phyloP scores from a whole-genome alignment of 2,329 filamentous ascomycete species.

The Fusarium pseudograminearum region DNA sequence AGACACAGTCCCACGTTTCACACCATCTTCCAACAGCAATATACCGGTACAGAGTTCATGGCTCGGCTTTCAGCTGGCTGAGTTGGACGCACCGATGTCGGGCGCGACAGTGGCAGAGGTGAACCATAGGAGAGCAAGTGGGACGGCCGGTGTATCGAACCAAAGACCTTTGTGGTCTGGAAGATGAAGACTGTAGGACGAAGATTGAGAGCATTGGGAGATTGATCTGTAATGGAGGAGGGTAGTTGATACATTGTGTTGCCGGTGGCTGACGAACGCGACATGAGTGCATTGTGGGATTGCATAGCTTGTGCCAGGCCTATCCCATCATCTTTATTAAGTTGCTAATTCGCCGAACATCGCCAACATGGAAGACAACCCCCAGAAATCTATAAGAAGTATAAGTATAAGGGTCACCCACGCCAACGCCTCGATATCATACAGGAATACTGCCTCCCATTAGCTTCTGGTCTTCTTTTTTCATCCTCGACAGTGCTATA shows the following conservation, averaged over 20 bases:
- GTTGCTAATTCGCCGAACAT: conserved; percentile 1
- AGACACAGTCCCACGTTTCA: neutral
- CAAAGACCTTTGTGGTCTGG: neutral
- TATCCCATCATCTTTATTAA: neutral
- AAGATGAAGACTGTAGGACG: conserved; percentile 6
- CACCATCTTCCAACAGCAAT: neutral
- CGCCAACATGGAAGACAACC: conserved; percentile 1
- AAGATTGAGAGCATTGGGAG: neutral
- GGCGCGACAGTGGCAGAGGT: neutral
- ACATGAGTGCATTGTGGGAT: neutral
- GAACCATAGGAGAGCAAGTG: neutral
- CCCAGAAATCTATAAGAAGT: neutral
- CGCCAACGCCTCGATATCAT: conserved; percentile 8
- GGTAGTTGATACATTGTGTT: neutral
- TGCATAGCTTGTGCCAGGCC: neutral
- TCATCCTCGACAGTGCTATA: neutral
- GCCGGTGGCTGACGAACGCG: neutral
- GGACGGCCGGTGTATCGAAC: neutral
- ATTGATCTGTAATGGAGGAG: neutral
- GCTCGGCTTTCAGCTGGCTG: conserved; percentile 6
- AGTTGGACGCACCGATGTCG: neutral
- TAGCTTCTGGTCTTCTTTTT: neutral
- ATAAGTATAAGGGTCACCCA: neutral
- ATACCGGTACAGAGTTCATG: neutral
- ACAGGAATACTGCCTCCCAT: conserved; percentile 5